Percentiles rank a stretch among this genome's conserved stretches.
phyloP scores from a whole-genome alignment of 2,329 filamentous ascomycete genomes.

The Ceratocystis cubensis region DNA sequence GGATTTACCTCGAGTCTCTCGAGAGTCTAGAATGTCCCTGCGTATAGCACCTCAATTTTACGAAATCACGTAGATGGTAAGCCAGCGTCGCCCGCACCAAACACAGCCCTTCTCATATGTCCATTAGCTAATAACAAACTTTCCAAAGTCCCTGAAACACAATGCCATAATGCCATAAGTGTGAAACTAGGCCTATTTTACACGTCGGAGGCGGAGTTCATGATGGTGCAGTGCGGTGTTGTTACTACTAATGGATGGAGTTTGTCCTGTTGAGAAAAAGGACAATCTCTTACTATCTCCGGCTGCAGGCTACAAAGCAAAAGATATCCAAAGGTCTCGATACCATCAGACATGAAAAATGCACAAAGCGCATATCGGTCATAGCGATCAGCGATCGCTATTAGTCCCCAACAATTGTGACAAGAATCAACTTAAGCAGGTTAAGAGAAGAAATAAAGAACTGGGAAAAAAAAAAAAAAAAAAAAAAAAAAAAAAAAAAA shows the following conservation, averaged over 20 bases:
- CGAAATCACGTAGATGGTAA: neutral
- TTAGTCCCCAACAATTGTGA: neutral
- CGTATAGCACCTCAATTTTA: neutral
- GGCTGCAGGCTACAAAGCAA: no score
- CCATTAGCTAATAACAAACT: neutral
- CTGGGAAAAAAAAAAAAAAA: neutral
- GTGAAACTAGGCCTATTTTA: neutral
- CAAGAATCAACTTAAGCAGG: neutral
- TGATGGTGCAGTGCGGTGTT: no score
- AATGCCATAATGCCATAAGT: neutral
- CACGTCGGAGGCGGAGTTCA: no score
- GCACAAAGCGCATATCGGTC: no score
- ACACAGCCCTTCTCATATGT: no score
- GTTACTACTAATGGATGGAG: no score
- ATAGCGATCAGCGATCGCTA: no score
- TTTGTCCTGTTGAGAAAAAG: no score
- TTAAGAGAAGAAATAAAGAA: neutral
- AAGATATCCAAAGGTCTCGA: no score
- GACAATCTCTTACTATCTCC: no score
- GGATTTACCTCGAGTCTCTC: neutral
- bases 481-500: neutral
- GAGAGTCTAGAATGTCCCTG: neutral
- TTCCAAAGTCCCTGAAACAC: neutral
- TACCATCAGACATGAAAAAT: no score
- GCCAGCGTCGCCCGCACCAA: no score